Base-by-base conservation (phyloP, 2,329 filamentous ascomycete species). In the Pseudogymnoascus sp. region DNA sequence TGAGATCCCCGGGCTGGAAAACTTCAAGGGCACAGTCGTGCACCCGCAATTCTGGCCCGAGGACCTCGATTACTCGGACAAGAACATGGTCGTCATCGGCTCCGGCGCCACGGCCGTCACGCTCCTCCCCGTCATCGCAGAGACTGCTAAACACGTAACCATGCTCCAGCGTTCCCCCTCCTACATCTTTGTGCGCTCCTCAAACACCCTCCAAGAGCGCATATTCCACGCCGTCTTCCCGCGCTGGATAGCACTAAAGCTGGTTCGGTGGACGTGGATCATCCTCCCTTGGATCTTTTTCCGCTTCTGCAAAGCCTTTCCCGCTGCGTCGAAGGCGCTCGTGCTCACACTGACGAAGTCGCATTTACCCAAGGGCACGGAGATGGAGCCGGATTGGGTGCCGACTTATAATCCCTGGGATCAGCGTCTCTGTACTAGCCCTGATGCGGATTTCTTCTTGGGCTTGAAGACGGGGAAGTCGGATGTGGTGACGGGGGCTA, bases 21-120 rank as follows among this genome's bases (percentile, higher is more conserved):
- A 78, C 33, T 87, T 87, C 76, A 73, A 81, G 65, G 84, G 84
- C 35, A 73, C 76, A 35, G 76, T 85, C 15, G 77, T 88, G 1
- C 87, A 90, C 66, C 87, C 88, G 1, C 88, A 90, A 67, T 90
- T 88, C 75, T 90, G 87, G 87, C 87, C 87, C 0, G 76, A 84
- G 62, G 78, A 86, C 63, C 76, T 87, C 38, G 83, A 89, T 69
- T 88, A 87, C 73, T 74, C 77, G 15, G 75, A 79, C 74, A 88
- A 89, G 71, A 80, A 83, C 17, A 77, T 90, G 21, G 83, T 88
- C 50, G 78, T 89, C 62, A 83, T 90, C 64, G 88, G 87, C 17
- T 83, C 79, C 38, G 87, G 87, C 15, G 87, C 88, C 1, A 89
- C 87, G 0, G 85, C 87, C 3, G 77, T 90, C 42, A 88, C 87